Conservation (phyloP, 2,329 filamentous ascomycete species). For the Colletotrichum zoysiae region DNA sequence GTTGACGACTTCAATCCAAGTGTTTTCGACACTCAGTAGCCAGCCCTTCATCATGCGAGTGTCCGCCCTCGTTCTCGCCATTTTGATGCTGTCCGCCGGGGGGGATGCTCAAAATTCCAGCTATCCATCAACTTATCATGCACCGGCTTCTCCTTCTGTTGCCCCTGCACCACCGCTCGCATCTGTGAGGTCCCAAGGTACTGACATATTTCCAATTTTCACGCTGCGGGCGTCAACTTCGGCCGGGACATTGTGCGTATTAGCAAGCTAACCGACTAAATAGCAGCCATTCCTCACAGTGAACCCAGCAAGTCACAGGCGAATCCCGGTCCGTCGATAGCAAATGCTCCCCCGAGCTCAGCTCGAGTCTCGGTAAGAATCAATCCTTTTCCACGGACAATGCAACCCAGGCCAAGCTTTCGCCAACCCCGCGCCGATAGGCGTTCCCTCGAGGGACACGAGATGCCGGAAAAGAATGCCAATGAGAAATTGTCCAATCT, state of each 20-base stretch:
- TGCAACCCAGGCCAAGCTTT: background rate
- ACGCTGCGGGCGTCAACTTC: background rate
- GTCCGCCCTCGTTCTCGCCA: background rate
- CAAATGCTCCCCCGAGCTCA: conserved; percentile 3
- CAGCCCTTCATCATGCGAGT: conserved; percentile 5
- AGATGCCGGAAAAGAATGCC: background rate
- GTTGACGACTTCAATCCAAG: background rate
- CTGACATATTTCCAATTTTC: background rate
- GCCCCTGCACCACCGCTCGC: background rate
- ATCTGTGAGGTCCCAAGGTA: conserved; percentile 4
- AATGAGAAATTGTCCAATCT: background rate
- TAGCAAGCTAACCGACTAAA: background rate
- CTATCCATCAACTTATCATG: background rate
- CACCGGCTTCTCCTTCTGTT: background rate
- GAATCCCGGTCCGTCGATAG: background rate
- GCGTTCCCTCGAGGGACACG: background rate
- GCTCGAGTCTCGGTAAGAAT: conserved; percentile 1
- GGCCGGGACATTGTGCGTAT: no score
- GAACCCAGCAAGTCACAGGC: background rate
- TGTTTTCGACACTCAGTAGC: background rate
- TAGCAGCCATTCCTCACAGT: background rate
- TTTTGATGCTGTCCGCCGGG: background rate
- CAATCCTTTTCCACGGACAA: background rate
- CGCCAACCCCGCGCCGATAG: background rate
- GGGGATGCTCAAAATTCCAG: conserved; percentile 18